A percentile compares a stretch with the other conserved stretches of the same genome.
These are phyloP conservation scores for Chrysochromulina parva DNA, from an alignment of 78 protist genomes.

Conservation along the genomic window DNA sequence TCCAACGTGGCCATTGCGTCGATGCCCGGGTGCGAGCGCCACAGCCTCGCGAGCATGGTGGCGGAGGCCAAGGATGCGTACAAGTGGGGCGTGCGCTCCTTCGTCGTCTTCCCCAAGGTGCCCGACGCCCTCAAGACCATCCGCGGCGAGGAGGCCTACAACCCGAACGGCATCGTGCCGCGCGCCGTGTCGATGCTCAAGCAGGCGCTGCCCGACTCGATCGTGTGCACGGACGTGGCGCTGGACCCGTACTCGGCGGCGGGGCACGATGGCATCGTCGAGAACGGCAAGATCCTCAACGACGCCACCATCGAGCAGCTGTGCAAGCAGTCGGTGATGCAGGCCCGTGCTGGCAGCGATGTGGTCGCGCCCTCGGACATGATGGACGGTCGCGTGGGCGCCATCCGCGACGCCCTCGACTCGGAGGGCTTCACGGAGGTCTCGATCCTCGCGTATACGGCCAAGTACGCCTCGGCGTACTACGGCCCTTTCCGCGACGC, in stretches of 20 bases:
- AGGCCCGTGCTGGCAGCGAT: constrained; percentile 42
- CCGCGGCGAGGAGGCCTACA: constrained; percentile 42
- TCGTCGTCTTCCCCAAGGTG: constrained; percentile 40
- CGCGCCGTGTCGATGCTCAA: constrained; percentile 12
- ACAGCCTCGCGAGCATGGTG: constrained; percentile 24
- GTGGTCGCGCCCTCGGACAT: constrained; percentile 91
- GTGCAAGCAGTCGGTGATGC: constrained; percentile 24
- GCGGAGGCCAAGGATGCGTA: constrained; percentile 36
- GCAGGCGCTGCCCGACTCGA: background rate
- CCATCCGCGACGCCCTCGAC: constrained; percentile 54
- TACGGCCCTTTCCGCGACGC: constrained; percentile 94
- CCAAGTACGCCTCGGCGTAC: constrained; percentile 84
- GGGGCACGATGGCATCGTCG: constrained; percentile 51
- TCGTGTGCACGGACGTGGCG: constrained; percentile 23
- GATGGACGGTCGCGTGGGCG: constrained; percentile 87
- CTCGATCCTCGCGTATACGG: constrained; percentile 62
- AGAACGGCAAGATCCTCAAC: constrained; percentile 35
- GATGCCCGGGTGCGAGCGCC: constrained; percentile 49
- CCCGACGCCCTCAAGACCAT: constrained; percentile 29
- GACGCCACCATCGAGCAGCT: constrained; percentile 47
- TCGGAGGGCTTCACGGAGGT: constrained; percentile 32
- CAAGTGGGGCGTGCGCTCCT: constrained; percentile 10
- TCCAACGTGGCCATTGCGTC: background rate
- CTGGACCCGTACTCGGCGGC: constrained; percentile 12
- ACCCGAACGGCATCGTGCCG: constrained; percentile 13